A percentile compares a stretch with the other conserved stretches of the same genome.
Conservation (phyloP, 306 rosid species). For the Prunus dulcis region DNA sequence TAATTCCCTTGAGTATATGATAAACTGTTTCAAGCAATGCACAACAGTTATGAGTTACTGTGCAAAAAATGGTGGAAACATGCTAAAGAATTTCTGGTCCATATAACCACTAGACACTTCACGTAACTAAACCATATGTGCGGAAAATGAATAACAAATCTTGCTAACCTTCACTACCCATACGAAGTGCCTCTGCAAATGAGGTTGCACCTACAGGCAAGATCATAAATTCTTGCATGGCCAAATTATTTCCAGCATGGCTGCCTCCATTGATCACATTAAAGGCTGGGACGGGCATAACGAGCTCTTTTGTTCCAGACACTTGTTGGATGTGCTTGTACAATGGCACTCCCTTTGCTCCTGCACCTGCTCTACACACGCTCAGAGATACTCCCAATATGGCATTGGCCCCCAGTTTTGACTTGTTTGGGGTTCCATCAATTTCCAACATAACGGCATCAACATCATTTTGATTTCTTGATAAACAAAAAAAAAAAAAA, state of each 20-base stretch:
- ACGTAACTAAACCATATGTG: background rate
- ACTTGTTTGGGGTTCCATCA: constrained; percentile 95
- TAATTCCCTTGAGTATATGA: constrained; percentile 85
- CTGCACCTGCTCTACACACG: constrained; percentile 95
- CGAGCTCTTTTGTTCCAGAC: constrained; percentile 87
- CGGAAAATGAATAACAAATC: background rate
- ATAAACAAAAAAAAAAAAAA: constrained; percentile 6
- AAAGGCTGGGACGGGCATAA: constrained; percentile 98
- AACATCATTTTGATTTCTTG: constrained; percentile 83
- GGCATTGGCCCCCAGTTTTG: constrained; percentile 96
- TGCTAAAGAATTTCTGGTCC: background rate
- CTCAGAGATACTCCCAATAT: constrained; percentile 93
- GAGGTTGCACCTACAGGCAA: constrained; percentile 92
- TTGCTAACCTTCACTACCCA: constrained; percentile 97
- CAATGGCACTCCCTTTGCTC: constrained; percentile 86
- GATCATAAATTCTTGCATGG: constrained; percentile 99
- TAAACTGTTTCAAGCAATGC: constrained; percentile 52
- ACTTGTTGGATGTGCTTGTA: constrained; percentile 88
- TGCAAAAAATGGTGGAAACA: background rate
- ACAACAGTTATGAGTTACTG: background rate
- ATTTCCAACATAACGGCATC: constrained; percentile 93
- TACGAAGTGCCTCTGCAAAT: constrained; percentile 81
- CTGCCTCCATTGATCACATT: constrained; percentile 96
- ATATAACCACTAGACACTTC: constrained; percentile 12
- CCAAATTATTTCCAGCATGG: constrained; percentile 96